Evolutionary conservation across 495 filamentous ascomycete species (phyloP), one percentile per base, ranked within the genome.

Genomic region (Penicillium malachiteum): DNA sequence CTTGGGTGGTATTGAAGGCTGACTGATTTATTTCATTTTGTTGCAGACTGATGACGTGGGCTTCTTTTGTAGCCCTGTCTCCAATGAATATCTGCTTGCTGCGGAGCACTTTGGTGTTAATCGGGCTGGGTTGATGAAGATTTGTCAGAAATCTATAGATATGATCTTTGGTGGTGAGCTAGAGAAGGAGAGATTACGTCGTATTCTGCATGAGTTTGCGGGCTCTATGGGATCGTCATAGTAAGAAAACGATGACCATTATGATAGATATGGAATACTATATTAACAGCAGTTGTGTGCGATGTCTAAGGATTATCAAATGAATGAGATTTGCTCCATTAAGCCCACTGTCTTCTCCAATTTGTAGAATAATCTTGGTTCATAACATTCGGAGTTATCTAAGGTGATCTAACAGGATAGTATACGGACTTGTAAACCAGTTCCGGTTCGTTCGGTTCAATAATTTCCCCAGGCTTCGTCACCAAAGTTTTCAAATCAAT

Each of bases 31-130:
- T 17, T 55, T 10, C 3, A 32, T 48, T 32, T 18, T 21, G 43
- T 16, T 41, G 8, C 57, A 92, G 89, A 95, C 90, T 1, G 90
- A 95, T 70, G 90, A 95, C 70, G 89, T 96, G 17, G 91, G 90
- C 2, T 82, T 94, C 38, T 93, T 96, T 54, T 85, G 83, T 39
- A 91, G 87, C 66, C 79, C 81, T 1, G 70, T 93, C n/a, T 91
- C 87, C 11, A 86, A 91, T 57, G 91, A 96, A 62, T 92, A 92
- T 62, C 65, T 75, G 4, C 81, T 95, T 13, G 87, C 87, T 11
- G 84, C 87, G 3, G 67, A 88, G 67, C 83, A 91, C 64, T 94
- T 94, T 62, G 68, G 71, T 0, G 71, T 94, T 16, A 67, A 56
- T 31, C 73, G 76, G 35, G 56, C 66, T 2, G 81, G 88, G 46